Conservation (phyloP, 805 yeast species). For the Ogataea wickerhamii region DNA sequence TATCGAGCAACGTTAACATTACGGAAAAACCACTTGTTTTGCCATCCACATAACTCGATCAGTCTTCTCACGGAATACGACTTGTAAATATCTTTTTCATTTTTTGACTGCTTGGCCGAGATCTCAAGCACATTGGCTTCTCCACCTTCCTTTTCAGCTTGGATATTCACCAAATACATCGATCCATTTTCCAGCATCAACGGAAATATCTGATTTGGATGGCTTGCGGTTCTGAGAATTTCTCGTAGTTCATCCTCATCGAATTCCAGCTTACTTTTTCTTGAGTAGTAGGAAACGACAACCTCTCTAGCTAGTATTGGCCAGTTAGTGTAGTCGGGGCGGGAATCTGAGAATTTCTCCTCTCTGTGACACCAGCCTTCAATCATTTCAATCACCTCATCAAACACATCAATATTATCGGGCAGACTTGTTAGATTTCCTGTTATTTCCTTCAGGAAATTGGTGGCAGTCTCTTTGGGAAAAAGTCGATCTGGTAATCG, state of each 20-base stretch:
- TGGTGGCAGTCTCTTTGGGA: slow-evolving; percentile 16
- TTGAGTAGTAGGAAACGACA: slow-evolving; percentile 25
- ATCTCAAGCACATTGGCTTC: slow-evolving; percentile 27
- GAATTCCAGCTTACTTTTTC: slow-evolving; percentile 27
- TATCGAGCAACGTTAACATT: slow-evolving; percentile 24
- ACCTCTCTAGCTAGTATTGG: slow-evolving; percentile 25
- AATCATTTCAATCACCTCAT: slow-evolving; percentile 30
- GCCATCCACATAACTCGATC: slow-evolving; percentile 32
- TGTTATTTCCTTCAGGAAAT: slow-evolving; percentile 17
- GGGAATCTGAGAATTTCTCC: slow-evolving; percentile 7
- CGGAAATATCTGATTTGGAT: slow-evolving; percentile 31
- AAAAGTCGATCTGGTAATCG: slow-evolving; percentile 6
- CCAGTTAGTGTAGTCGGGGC: slow-evolving; percentile 18
- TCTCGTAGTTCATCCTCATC: slow-evolving; percentile 29
- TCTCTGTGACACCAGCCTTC: slow-evolving; percentile 25
- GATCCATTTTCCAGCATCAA: slow-evolving; percentile 29
- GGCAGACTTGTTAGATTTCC: slow-evolving; percentile 20
- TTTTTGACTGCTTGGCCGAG: slow-evolving; percentile 19
- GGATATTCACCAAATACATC: slow-evolving; percentile 28
- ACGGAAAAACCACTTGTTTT: slow-evolving; percentile 23
- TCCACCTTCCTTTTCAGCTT: slow-evolving; percentile 15
- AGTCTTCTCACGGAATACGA: slow-evolving; percentile 26
- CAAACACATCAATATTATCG: slow-evolving; percentile 25
- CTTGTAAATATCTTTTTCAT: slow-evolving; percentile 27
- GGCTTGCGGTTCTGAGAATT: slow-evolving; percentile 24